A percentile compares a stretch with the other conserved stretches of the same genome.
phyloP scores from a whole-genome alignment of 768 basidiomycete genomes.

The Kwoniella botswanensis region DNA sequence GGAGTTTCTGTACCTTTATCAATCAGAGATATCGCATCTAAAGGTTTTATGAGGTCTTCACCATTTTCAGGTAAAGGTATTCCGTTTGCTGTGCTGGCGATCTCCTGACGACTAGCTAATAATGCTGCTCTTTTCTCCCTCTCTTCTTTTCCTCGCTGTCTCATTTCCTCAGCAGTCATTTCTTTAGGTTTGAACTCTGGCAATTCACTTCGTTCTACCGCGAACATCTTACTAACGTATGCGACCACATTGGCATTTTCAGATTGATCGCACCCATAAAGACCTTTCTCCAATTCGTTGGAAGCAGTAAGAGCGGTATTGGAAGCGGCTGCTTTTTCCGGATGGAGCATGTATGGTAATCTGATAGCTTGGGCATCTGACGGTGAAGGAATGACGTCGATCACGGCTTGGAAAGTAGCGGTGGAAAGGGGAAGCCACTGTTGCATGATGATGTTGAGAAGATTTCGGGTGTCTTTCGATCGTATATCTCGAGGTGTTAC shows the following conservation, averaged over 20 bases:
- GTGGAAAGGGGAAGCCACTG: constrained; percentile 97
- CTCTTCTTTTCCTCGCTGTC: constrained; percentile 65
- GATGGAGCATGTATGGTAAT: constrained; percentile 90
- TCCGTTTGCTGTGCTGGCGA: constrained; percentile 16
- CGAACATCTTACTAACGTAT: constrained; percentile 99
- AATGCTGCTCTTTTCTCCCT: constrained; percentile 52
- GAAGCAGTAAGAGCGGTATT: constrained; percentile 64
- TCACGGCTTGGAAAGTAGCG: constrained; percentile 84
- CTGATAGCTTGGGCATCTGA: constrained; percentile 76
- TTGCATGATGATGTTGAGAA: constrained; percentile 83
- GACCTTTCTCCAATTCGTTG: constrained; percentile 79
- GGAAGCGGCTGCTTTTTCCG: constrained; percentile 60
- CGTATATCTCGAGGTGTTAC: constrained; percentile 86
- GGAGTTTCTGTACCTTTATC: constrained; percentile 16
- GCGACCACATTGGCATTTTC: constrained; percentile 71
- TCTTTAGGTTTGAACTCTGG: constrained; percentile 82
- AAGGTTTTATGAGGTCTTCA: constrained; percentile 33
- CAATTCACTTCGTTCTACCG: constrained; percentile 75
- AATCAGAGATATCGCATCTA: constrained; percentile 27
- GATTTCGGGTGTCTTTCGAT: constrained; percentile 82
- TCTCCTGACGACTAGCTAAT: constrained; percentile 25
- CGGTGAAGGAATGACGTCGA: constrained; percentile 93
- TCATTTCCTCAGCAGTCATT: constrained; percentile 82
- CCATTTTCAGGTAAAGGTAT: constrained; percentile 18
- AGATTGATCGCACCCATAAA: constrained; percentile 72